Conservation (phyloP, 176 grass and related monocot genomes). For the Saccharum officinarum region DNA sequence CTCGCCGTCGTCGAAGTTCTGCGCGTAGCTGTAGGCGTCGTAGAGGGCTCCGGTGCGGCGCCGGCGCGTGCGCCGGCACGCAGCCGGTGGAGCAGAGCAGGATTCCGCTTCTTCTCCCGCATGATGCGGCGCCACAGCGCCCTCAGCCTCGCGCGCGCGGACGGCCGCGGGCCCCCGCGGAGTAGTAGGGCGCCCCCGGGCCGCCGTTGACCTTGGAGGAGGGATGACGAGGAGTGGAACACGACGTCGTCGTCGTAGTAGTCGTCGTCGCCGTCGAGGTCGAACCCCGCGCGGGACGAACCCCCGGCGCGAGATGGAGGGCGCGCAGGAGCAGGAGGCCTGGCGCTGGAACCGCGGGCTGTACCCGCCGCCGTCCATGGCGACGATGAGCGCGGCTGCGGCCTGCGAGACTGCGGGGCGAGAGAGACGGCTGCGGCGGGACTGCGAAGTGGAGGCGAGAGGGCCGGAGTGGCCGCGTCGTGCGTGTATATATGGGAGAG, state of each 20-base stretch:
- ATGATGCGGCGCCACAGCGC: conserved; percentile 68
- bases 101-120: conserved; percentile 65
- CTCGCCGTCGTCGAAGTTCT: conserved; percentile 90
- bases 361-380: conserved; percentile 57
- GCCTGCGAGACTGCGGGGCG: background rate
- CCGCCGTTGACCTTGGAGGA: conserved; percentile 10
- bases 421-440: background rate
- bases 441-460: background rate
- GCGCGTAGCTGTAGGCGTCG: conserved; percentile 79
- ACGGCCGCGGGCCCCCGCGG: background rate
- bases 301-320: conserved; percentile 42
- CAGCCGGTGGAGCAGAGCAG: conserved; percentile 59
- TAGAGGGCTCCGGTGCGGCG: conserved; percentile 50
- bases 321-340: conserved; percentile 62
- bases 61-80: conserved; percentile 35
- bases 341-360: conserved; percentile 60
- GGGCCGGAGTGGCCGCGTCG: conserved; percentile 12
- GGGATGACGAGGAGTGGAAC: background rate
- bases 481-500: conserved; percentile 30
- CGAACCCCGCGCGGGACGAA: conserved; percentile 52
- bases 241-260: conserved; percentile 22
- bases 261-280: conserved; percentile 33
- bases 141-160: conserved; percentile 40
- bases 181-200: background rate
- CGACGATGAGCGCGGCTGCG: background rate